Conservation (phyloP, 2,329 filamentous ascomycete species). For the Beauveria varroae region DNA sequence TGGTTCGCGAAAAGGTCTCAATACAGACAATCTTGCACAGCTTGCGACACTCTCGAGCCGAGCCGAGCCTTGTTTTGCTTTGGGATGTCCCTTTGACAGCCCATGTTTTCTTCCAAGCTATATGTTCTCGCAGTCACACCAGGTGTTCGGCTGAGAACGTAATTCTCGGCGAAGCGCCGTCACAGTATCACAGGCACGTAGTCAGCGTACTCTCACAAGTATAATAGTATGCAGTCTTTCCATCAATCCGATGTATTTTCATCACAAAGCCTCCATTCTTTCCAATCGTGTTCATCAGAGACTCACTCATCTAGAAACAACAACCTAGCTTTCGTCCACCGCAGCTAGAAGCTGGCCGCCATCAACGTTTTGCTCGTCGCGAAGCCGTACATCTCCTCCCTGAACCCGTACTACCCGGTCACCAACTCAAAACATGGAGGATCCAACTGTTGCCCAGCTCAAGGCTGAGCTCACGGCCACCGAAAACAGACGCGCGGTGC, state of each 20-base stretch:
- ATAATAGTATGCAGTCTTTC: neutral
- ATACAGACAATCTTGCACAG: neutral
- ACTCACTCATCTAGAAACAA: neutral
- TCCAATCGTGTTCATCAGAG: neutral
- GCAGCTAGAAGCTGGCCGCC: too few relatives aligned
- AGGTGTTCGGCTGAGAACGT: neutral
- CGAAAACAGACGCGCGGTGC: neutral
- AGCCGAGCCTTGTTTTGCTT: neutral
- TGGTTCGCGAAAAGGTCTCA: neutral
- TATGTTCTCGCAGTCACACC: neutral
- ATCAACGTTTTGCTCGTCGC: neutral
- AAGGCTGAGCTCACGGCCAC: neutral
- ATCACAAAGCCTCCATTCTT: neutral
- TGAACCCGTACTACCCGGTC: neutral
- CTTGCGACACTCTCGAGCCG: neutral
- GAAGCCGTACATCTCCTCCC: neutral
- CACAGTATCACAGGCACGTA: neutral
- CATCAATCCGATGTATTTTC: neutral
- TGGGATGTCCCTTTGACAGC: neutral
- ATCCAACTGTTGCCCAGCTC: neutral
- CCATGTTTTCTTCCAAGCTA: neutral
- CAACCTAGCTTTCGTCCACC: too few relatives aligned
- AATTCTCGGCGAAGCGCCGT: too few relatives aligned
- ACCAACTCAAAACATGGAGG: neutral
- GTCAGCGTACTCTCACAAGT: neutral